These are phyloP conservation scores for Peronosclerospora sorghi DNA, from an alignment of 352 stramenopile species.

Conservation along the genomic window DNA sequence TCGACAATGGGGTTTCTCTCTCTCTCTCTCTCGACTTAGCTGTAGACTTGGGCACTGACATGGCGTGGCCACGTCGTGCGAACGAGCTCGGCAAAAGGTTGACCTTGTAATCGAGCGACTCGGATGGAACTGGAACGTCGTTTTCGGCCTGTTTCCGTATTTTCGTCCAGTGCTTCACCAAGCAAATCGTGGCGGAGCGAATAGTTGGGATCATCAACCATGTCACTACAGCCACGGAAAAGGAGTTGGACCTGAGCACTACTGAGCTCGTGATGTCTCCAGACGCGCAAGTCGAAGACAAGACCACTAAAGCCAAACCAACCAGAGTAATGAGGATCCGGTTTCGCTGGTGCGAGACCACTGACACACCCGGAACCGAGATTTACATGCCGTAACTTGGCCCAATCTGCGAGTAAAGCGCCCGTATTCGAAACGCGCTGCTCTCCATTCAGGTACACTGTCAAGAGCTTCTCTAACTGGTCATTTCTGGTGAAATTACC, in stretches of 20 bases:
- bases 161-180: slow-evolving; percentile 5
- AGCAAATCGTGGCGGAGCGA: slow-evolving; percentile 33
- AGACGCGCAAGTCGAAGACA: slow-evolving; percentile 44
- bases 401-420: slow-evolving; percentile 36
- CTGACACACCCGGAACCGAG: slow-evolving; percentile 60
- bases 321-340: slow-evolving; percentile 41
- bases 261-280: slow-evolving; percentile 31
- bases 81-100: slow-evolving; percentile 32
- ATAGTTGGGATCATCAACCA: slow-evolving; percentile 41
- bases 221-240: slow-evolving; percentile 44
- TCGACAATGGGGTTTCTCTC: background rate
- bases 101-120: slow-evolving; percentile 14
- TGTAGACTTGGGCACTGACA: slow-evolving; percentile 55
- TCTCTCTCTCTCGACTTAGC: slow-evolving; percentile 11
- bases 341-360: slow-evolving; percentile 32
- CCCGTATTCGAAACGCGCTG: slow-evolving; percentile 28
- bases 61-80: slow-evolving; percentile 41
- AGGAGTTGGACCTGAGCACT: slow-evolving; percentile 45
- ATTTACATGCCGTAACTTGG: slow-evolving; percentile 33
- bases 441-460: slow-evolving; percentile 55
- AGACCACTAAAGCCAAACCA: slow-evolving; percentile 69
- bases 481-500: slow-evolving; percentile 17
- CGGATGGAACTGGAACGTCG: slow-evolving; percentile 7
- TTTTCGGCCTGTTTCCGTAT: background rate
- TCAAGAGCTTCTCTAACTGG: slow-evolving; percentile 20